A percentile compares a stretch with the other conserved stretches of the same genome.
These are phyloP conservation scores for Auricularia cornea DNA, from an alignment of 768 basidiomycete species.

Conservation along the genomic window DNA sequence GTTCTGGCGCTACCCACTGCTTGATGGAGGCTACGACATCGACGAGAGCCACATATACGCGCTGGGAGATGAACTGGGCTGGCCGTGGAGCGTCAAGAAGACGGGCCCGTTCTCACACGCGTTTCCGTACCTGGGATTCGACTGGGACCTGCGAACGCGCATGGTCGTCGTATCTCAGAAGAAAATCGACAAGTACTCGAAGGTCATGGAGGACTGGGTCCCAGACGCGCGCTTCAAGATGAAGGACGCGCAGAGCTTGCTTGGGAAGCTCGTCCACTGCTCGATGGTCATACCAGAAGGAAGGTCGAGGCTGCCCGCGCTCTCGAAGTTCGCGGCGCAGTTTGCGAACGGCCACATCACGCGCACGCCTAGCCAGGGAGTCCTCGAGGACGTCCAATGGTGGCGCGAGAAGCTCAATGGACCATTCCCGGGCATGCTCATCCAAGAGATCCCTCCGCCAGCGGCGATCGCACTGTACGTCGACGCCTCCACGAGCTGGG, in stretches of 20 bases:
- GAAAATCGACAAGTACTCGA: no score
- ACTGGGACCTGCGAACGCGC: no score
- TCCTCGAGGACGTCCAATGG: slow-evolving; percentile 25
- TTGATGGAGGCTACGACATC: no score
- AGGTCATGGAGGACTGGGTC: no score
- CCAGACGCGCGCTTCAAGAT: background rate
- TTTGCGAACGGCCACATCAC: background rate
- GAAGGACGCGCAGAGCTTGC: background rate
- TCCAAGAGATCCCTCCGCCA: background rate
- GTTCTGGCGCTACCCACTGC: no score
- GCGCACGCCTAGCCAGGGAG: background rate
- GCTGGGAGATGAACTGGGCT: no score
- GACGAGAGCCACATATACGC: no score
- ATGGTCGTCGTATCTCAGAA: no score
- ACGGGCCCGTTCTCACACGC: no score
- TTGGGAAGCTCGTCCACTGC: background rate
- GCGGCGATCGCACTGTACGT: slow-evolving; percentile 13
- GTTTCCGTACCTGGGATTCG: no score
- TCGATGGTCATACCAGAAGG: background rate
- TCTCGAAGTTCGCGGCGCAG: background rate
- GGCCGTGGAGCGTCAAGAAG: no score
- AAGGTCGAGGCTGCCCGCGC: background rate
- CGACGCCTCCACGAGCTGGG: background rate
- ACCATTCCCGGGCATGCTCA: slow-evolving; percentile 12
- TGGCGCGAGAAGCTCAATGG: slow-evolving; percentile 16